Conservation (phyloP, 1,284 basidiomycete genomes). For the Trichosporon asahii region DNA sequence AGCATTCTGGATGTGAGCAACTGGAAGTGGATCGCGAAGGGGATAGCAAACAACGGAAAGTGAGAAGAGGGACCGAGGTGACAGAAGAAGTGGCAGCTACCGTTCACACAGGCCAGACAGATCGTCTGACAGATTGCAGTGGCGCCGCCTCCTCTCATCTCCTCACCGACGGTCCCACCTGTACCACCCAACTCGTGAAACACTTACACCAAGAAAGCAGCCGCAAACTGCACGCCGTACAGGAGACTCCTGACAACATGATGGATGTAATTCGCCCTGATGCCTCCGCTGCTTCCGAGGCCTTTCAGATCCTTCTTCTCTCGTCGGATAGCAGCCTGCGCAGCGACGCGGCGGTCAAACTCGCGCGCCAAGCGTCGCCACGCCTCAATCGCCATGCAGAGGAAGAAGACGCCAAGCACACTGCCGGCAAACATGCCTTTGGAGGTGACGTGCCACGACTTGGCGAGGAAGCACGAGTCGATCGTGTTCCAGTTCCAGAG, state of each 20-base stretch:
- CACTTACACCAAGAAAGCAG: slow-evolving; percentile 47
- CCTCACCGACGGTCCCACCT: too few relatives aligned
- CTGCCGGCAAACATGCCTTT: slow-evolving; percentile 50
- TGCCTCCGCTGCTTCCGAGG: neutral
- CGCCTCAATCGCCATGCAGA: slow-evolving; percentile 50
- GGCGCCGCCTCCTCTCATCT: neutral
- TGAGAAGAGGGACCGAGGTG: too few relatives aligned
- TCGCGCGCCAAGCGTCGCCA: slow-evolving; percentile 48
- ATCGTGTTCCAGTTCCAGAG: slow-evolving; percentile 51
- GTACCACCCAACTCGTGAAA: too few relatives aligned
- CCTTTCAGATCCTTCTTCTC: neutral
- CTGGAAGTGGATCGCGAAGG: neutral
- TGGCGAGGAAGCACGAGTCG: slow-evolving; percentile 52
- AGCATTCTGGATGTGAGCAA: slow-evolving; percentile 15
- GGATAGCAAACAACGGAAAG: too few relatives aligned
- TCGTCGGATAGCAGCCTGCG: slow-evolving; percentile 1
- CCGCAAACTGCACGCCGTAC: slow-evolving; percentile 50
- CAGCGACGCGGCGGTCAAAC: slow-evolving; percentile 48
- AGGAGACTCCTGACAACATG: slow-evolving; percentile 46
- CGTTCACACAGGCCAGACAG: too few relatives aligned
- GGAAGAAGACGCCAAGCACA: slow-evolving; percentile 52
- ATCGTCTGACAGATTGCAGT: too few relatives aligned
- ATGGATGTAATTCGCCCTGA: slow-evolving; percentile 33
- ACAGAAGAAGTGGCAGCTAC: neutral
- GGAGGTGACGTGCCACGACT: slow-evolving; percentile 46